phyloP scores from a whole-genome alignment of 108 stramenopile species.

The Epithemia pelagica region DNA sequence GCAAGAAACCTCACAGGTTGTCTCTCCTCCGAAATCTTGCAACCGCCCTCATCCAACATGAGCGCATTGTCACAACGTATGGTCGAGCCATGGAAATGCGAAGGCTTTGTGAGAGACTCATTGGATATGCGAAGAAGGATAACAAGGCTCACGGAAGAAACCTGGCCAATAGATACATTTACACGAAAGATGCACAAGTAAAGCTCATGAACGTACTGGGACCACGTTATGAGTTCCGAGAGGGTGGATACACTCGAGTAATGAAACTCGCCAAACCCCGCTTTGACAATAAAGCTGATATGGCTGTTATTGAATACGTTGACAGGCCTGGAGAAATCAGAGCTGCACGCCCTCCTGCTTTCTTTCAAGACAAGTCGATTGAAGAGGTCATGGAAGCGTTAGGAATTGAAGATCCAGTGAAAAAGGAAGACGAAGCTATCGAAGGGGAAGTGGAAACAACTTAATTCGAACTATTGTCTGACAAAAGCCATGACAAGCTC shows the following conservation, averaged over 20 bases:
- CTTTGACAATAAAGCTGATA: slow-evolving; percentile 90
- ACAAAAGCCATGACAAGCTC: not conserved
- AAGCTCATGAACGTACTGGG: slow-evolving; percentile 95
- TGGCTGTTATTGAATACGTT: slow-evolving; percentile 98
- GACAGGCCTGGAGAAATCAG: slow-evolving; percentile 93
- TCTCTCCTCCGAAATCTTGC: slow-evolving; percentile 89
- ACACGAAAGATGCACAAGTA: slow-evolving; percentile 41
- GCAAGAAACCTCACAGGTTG: slow-evolving; percentile 77
- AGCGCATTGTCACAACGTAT: slow-evolving; percentile 95
- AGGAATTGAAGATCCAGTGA: not conserved
- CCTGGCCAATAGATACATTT: slow-evolving; percentile 41
- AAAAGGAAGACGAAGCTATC: slow-evolving; percentile 1
- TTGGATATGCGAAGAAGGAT: slow-evolving; percentile 41
- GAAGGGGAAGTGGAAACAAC: not conserved
- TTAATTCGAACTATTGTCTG: not conserved
- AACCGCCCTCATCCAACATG: slow-evolving; percentile 94
- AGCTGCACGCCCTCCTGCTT: slow-evolving; percentile 72
- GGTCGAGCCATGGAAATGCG: slow-evolving; percentile 94
- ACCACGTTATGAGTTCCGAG: slow-evolving; percentile 86
- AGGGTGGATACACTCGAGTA: slow-evolving; percentile 96
- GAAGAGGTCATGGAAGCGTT: slow-evolving; percentile 4
- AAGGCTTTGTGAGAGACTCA: slow-evolving; percentile 85
- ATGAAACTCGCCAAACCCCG: slow-evolving; percentile 83
- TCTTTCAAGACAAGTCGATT: slow-evolving; percentile 10
- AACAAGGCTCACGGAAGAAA: slow-evolving; percentile 33